Conservation (phyloP, 2,329 filamentous ascomycete species). For the Rutstroemia sp. region DNA sequence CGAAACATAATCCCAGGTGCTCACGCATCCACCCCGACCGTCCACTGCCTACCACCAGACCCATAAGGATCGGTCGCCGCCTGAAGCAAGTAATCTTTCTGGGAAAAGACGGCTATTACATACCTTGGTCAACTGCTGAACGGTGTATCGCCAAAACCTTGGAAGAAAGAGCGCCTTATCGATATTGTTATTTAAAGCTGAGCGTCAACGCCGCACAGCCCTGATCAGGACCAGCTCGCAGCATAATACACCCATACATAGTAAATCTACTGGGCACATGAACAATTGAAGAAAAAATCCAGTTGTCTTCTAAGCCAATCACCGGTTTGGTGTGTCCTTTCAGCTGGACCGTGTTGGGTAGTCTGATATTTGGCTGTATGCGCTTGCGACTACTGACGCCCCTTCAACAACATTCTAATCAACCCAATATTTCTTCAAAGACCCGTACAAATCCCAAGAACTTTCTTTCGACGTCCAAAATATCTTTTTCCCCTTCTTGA, state of each 20-base stretch:
- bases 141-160: neutral
- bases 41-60: neutral
- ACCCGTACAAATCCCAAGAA: too few relatives aligned
- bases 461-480: neutral
- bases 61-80: conserved; percentile 6
- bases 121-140: neutral
- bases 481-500: neutral
- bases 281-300: neutral
- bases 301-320: neutral
- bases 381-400: neutral
- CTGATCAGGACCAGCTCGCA: neutral
- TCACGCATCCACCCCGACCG: neutral
- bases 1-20: conserved; percentile 1
- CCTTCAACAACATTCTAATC: neutral
- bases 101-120: neutral
- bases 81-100: conserved; percentile 1
- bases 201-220: neutral
- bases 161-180: conserved; percentile 6
- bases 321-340: neutral
- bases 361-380: neutral
- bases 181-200: conserved; percentile 6
- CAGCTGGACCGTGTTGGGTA: neutral
- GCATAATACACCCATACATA: neutral
- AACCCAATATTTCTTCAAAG: too few relatives aligned
- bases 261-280: neutral